These are phyloP conservation scores for Triticum urartu DNA, from an alignment of 176 grass and related monocot species.

Conservation along the genomic window DNA sequence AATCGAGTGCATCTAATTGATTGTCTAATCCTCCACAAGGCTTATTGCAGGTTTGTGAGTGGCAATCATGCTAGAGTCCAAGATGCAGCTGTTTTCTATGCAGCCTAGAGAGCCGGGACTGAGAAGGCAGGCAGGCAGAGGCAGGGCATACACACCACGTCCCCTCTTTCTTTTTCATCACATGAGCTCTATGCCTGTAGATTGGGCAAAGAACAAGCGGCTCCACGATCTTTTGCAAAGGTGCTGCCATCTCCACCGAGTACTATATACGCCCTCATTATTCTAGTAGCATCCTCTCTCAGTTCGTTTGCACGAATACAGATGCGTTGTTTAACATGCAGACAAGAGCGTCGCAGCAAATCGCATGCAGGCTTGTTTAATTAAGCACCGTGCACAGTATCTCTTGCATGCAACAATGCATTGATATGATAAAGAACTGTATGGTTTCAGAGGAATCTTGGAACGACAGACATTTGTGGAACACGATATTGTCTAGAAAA, in stretches of 20 bases:
- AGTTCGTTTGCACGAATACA: slow-evolving; percentile 50
- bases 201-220: slow-evolving; percentile 36
- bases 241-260: slow-evolving; percentile 30
- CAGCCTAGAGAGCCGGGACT: slow-evolving; percentile 43
- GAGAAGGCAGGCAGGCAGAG: background rate
- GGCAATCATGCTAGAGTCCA: slow-evolving; percentile 59
- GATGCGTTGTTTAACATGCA: slow-evolving; percentile 34
- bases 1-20: slow-evolving; percentile 50
- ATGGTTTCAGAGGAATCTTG: slow-evolving; percentile 46
- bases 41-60: slow-evolving; percentile 36
- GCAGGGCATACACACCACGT: slow-evolving; percentile 3
- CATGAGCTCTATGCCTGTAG: slow-evolving; percentile 44
- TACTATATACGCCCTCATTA: slow-evolving; percentile 20
- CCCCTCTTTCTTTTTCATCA: slow-evolving; percentile 22
- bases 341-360: slow-evolving; percentile 28
- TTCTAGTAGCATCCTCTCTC: slow-evolving; percentile 36
- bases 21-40: slow-evolving; percentile 44
- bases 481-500: slow-evolving; percentile 50
- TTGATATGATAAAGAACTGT: slow-evolving; percentile 43
- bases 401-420: slow-evolving; percentile 31
- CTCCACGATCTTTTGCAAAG: slow-evolving; percentile 40
- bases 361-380: slow-evolving; percentile 21
- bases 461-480: slow-evolving; percentile 28
- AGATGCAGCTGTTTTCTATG: slow-evolving; percentile 51
- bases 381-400: slow-evolving; percentile 30